Base-by-base conservation (phyloP, 805 yeast species). In the Starmerella gropengiesseri region DNA sequence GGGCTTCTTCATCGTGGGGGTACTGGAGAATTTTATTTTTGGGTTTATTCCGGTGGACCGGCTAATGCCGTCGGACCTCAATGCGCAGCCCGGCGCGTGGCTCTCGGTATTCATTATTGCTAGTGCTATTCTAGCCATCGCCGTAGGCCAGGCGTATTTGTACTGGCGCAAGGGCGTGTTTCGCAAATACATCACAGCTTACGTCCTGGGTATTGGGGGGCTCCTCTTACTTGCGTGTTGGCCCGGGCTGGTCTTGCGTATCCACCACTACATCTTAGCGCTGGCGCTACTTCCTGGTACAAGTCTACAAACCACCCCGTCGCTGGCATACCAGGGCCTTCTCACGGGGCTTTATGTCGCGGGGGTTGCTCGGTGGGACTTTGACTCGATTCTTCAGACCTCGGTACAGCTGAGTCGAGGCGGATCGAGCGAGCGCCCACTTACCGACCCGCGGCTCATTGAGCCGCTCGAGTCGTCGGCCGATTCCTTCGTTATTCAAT, bases 291-390 rank as follows among this genome's bases (percentile, higher is more conserved):
- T 87, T 2, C 94, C 95, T 0, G 96, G 95, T 0, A 83, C 95
- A 31, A 87, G 91, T 0, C 57, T 73, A 31, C 50, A 55, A 35
- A 60, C 65, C 16, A 50, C 62, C 5, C 53, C 62, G 9, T 54
- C 60, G 13, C 66, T 81, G 51, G 53, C 80, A 7, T 80, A 83
- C 56, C 95, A 87, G 58, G 97, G 96, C 2, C 71, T 89, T 1
- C 63, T 89, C 19, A 58, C 84, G 0, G 98, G 96, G 0, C 65
- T 89, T 34, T 69, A 81, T 38, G 67, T 86, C 5, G 80, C 87
- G 18, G 98, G 98, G 0, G 76, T 84, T 1, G 75, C 93, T 0
- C 67, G 93, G 43, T 89, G 98, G 98, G 96, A 91, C 43, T 77
- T 81, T 55, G 96, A 93, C 2, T 77, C 95, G 12, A 75, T 89